Conservation (phyloP, 208 protist species). For the Leishmania lainsoni region DNA sequence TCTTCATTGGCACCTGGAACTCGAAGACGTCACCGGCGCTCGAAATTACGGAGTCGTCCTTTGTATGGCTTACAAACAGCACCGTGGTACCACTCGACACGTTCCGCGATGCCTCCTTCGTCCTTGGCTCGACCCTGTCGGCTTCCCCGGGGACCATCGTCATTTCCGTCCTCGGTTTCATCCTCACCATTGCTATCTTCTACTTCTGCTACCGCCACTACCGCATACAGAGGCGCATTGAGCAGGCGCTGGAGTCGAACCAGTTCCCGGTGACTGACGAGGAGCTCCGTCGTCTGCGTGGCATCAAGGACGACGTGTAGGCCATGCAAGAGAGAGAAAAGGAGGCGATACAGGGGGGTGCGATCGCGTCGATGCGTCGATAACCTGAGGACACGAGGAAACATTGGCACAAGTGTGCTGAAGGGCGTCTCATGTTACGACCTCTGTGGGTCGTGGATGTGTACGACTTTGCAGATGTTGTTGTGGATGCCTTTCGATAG, state of each 20-base stretch:
- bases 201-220: slow-evolving; percentile 90
- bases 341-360: neutral
- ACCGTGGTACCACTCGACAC: slow-evolving; percentile 67
- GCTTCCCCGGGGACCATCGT: slow-evolving; percentile 82
- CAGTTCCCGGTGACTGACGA: slow-evolving; percentile 79
- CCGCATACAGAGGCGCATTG: slow-evolving; percentile 78
- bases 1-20: slow-evolving; percentile 74
- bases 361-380: neutral
- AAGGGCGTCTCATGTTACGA: neutral
- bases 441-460: too few species aligned
- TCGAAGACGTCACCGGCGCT: slow-evolving; percentile 38
- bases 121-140: slow-evolving; percentile 62
- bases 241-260: slow-evolving; percentile 69
- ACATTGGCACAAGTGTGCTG: neutral
- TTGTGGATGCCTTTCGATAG: neutral
- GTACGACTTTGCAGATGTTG: neutral
- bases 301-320: slow-evolving; percentile 40
- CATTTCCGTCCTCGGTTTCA: slow-evolving; percentile 78
- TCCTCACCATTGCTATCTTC: slow-evolving; percentile 78
- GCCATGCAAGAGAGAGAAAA: neutral
- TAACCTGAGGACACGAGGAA: neutral
- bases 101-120: slow-evolving; percentile 83
- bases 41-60: slow-evolving; percentile 29
- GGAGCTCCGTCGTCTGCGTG: slow-evolving; percentile 68
- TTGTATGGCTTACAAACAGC: slow-evolving; percentile 73